Conservation (phyloP, 768 basidiomycete species). For the Leccinum barrowsii region DNA sequence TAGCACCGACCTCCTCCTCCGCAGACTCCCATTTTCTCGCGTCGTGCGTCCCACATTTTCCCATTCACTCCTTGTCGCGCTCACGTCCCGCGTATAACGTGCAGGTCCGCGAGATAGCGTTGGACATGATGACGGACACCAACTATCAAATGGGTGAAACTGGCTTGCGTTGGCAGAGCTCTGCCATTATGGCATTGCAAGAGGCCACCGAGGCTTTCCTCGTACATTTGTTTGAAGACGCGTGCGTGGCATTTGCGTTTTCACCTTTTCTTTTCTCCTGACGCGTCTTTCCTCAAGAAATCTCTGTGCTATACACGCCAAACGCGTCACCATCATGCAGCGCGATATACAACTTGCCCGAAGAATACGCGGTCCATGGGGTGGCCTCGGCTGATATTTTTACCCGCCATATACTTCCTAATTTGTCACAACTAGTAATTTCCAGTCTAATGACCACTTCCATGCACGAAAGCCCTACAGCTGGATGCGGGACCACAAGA, state of each 20-base stretch:
- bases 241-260: slow-evolving; percentile 55
- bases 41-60: slow-evolving; percentile 54
- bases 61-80: not conserved
- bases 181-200: slow-evolving; percentile 89
- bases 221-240: slow-evolving; percentile 97
- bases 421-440: not conserved
- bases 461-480: not conserved
- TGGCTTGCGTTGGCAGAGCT: slow-evolving; percentile 89
- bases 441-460: not conserved
- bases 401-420: not conserved
- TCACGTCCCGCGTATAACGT: not conserved
- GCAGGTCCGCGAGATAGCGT: slow-evolving; percentile 93
- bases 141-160: slow-evolving; percentile 53
- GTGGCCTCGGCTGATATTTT: slow-evolving; percentile 52
- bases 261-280: not conserved
- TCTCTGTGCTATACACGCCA: slow-evolving; percentile 95
- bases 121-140: slow-evolving; percentile 83
- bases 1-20: slow-evolving; percentile 82
- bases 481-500: slow-evolving; percentile 6
- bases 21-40: slow-evolving; percentile 89
- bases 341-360: slow-evolving; percentile 95
- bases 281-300: slow-evolving; percentile 53
- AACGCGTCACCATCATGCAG: slow-evolving; percentile 97
- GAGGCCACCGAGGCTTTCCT: slow-evolving; percentile 95
- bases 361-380: slow-evolving; percentile 90